Evolutionary conservation across 495 filamentous ascomycete genomes (phyloP).

Genomic region (Hapsidospora chrysogenum): DNA sequence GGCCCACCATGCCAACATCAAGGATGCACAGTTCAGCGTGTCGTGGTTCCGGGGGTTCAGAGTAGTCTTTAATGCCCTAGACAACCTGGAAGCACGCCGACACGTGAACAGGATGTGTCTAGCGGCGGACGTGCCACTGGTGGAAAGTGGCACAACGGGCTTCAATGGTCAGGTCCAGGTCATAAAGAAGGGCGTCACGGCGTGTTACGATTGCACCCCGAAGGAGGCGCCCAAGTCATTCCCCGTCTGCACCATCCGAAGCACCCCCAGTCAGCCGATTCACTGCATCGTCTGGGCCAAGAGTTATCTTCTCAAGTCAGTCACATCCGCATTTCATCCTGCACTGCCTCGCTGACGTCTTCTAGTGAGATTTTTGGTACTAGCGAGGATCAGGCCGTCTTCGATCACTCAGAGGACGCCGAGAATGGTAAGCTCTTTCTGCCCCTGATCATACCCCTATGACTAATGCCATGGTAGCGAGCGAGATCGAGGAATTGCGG

Average conservation of each 20-base stretch:
- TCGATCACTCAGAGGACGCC: constrained; percentile 61
- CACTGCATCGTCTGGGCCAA: constrained; percentile 99
- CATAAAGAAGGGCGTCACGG: constrained; percentile 83
- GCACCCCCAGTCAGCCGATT: constrained; percentile 85
- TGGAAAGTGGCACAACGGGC: constrained; percentile 94
- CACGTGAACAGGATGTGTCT: constrained; percentile 98
- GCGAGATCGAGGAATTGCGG: constrained; percentile 74
- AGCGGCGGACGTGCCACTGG: constrained; percentile 73
- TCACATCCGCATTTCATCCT: constrained; percentile 10
- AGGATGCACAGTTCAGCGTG: constrained; percentile 78
- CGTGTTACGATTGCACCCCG: constrained; percentile 88
- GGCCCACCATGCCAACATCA: constrained; percentile 90
- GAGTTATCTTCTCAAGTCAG: constrained; percentile 67
- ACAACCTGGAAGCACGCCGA: constrained; percentile 85
- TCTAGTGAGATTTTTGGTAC: constrained; percentile 65
- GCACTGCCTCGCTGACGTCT: constrained; percentile 10
- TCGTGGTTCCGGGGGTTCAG: constrained; percentile 75
- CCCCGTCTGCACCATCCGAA: constrained; percentile 92
- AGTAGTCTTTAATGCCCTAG: constrained; percentile 90
- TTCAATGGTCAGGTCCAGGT: constrained; percentile 98
- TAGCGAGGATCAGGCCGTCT: constrained; percentile 65
- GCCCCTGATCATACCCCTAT: background rate
- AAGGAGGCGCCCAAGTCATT: constrained; percentile 84
- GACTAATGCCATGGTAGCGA: constrained; percentile 20
- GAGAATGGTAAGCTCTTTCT: constrained; percentile 39